phyloP scores from a whole-genome alignment of 1,284 basidiomycete genomes.

The Gymnopus androsaceus region DNA sequence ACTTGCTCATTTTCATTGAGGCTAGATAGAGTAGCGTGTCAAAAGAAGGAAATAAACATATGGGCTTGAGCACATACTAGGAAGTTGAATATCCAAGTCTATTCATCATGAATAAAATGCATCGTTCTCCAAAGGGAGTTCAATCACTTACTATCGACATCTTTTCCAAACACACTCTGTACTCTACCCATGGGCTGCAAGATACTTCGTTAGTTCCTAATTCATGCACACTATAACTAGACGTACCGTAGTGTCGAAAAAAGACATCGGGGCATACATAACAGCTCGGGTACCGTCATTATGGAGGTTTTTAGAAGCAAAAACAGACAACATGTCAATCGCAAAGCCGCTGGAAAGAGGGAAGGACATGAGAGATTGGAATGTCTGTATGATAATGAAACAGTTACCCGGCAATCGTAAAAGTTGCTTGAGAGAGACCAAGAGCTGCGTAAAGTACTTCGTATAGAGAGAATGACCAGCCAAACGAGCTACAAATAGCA shows the following conservation, averaged over 20 bases:
- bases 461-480: slow-evolving; percentile 60
- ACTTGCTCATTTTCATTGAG: slow-evolving; percentile 64
- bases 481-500: slow-evolving; percentile 36
- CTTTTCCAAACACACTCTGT: slow-evolving; percentile 57
- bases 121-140: slow-evolving; percentile 5
- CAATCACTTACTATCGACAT: slow-evolving; percentile 58
- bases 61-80: slow-evolving; percentile 37
- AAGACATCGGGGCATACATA: slow-evolving; percentile 69
- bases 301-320: slow-evolving; percentile 63
- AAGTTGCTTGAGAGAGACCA: slow-evolving; percentile 59
- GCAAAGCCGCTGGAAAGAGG: slow-evolving; percentile 45
- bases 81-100: slow-evolving; percentile 64
- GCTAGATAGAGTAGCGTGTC: slow-evolving; percentile 40
- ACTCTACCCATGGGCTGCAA: slow-evolving; percentile 59
- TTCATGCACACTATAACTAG: neutral
- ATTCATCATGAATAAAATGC: neutral
- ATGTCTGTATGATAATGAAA: neutral
- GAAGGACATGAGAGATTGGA: slow-evolving; percentile 8
- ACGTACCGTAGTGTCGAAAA: slow-evolving; percentile 68
- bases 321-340: slow-evolving; percentile 59
- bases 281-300: slow-evolving; percentile 54
- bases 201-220: neutral
- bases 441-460: slow-evolving; percentile 73
- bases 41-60: slow-evolving; percentile 1
- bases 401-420: slow-evolving; percentile 61